phyloP scores from a whole-genome alignment of 2,329 filamentous ascomycete species.

The Pseudonectria buxi region DNA sequence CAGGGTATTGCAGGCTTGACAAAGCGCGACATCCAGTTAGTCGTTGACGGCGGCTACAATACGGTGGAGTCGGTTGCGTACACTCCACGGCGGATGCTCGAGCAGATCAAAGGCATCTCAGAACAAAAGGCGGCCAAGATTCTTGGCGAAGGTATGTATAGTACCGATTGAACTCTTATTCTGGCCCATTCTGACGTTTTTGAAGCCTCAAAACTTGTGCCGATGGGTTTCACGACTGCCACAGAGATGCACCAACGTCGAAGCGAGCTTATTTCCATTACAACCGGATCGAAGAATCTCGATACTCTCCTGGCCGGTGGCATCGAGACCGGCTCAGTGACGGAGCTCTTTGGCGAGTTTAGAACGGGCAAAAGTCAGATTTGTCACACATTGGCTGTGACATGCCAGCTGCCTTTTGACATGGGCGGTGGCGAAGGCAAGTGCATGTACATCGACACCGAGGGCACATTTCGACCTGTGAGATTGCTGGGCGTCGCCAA shows the following conservation, averaged over 20 bases:
- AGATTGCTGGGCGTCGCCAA: slow-evolving; percentile 87
- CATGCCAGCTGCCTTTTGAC: slow-evolving; percentile 94
- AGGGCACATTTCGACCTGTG: slow-evolving; percentile 93
- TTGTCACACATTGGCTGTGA: slow-evolving; percentile 96
- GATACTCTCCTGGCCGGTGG: slow-evolving; percentile 92
- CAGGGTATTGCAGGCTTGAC: slow-evolving; percentile 84
- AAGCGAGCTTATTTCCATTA: slow-evolving; percentile 96
- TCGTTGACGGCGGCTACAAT: slow-evolving; percentile 87
- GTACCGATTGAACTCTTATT: not conserved
- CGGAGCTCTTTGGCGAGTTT: slow-evolving; percentile 97
- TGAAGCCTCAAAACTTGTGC: slow-evolving; percentile 85
- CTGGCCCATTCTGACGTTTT: slow-evolving; percentile 6
- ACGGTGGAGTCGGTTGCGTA: slow-evolving; percentile 96
- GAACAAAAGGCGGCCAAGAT: slow-evolving; percentile 94
- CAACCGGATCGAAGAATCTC: slow-evolving; percentile 94
- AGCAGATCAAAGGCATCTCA: slow-evolving; percentile 97
- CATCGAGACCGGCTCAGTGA: slow-evolving; percentile 94
- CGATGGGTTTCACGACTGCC: slow-evolving; percentile 97
- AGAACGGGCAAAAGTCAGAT: slow-evolving; percentile 98
- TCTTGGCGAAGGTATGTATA: slow-evolving; percentile 66
- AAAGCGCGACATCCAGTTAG: slow-evolving; percentile 89
- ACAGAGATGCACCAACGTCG: slow-evolving; percentile 98
- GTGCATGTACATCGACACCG: slow-evolving; percentile 96
- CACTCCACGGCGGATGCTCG: slow-evolving; percentile 72
- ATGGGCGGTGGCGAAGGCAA: slow-evolving; percentile 99